Base-by-base conservation (phyloP, 179 eudicot species). In the Spinacia oleracea region DNA sequence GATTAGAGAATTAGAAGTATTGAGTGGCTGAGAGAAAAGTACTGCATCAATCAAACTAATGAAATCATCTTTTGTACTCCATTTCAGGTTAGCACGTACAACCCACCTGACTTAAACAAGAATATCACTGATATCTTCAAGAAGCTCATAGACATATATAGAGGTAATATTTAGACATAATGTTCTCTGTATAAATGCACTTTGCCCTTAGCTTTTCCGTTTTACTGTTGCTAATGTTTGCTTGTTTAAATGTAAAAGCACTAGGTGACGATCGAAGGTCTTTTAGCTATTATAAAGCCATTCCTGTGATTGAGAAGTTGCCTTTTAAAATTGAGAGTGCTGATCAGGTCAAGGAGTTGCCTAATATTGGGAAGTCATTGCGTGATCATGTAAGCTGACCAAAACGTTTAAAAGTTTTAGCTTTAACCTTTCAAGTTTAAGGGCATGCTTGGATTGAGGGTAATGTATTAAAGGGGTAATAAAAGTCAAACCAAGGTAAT, bases 191-290 rank as follows among this genome's bases (percentile, higher is more conserved):
- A 32, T 51, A 43, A 16, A 62, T 32, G 67, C 59, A 65, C 32
- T 46, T 40, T 50, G 40, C 25, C 25, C 4, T 8, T 50, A 51
- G 23, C 4, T 9, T 34, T 73, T 67, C 51, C 12, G 62, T 68
- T 43, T 68, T 45, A 77, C 73, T 80, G 66, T 58, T 73, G 34
- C 42, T 66, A 23, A 50, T 25, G 5, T 83, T 70, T 71, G 32
- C 6, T 35, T 79, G 59, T 51, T 46, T 23, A 25, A 38, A 42
- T 51, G 25, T 18, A 35, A 79, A 76, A 96, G 99, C 99, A 40
- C 79, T 96, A 80, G 98, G 99, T 76, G 99, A 96, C 75, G 99
- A 91, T 77, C 88, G 99, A 77, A 90, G 99, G 81, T 96, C 99
- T 42, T 93, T 87, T 80, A 93, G 99, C 88, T 96, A 96, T 81